Base-by-base conservation (phyloP, 2,329 filamentous ascomycete genomes). In the Mycosphaerelloides madeirae region DNA sequence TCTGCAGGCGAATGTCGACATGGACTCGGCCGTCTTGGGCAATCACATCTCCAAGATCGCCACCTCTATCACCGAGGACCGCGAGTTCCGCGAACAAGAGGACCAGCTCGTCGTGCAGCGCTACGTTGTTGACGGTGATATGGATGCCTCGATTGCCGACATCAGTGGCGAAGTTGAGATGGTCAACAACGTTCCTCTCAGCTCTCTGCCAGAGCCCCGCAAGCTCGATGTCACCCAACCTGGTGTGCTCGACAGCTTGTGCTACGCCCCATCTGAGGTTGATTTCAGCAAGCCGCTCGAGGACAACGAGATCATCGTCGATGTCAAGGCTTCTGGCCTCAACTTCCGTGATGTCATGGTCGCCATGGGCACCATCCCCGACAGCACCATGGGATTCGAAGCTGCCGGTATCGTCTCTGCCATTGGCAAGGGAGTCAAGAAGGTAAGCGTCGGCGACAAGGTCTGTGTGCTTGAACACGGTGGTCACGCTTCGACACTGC, bases 301-400 rank as follows among this genome's bases (percentile, higher is more conserved):
- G 12, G 32, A 37, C 8, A 47, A 54, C 18, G 50, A 49, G 14
- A 43, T 61, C 29, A 54, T 57, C 31, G 55, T 61, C n/a, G 44
- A 61, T 29, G 46, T 56, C 33, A 49, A 44, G 19, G 53, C 53
- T 12, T 38, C 49, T 3, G 57, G 53, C n/a, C 38, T 60, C 31
- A 61, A 59, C 43, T 58, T 57, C 44, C 33, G 41, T 33, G 59
- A 62, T 29, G 29, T 57, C 8, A 32, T 55, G 11, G 40, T 53
- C 3, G 53, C 57, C 11, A 29, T 54, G 19, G 58, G 57, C n/a
- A 29, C 40, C 14, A 36, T 48, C 37, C 32, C 36, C n/a, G 40
- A 38, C 31, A 31, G 41, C 14, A 36, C 32, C 7, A 19, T 50
- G 18, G 48, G 47, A 3, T 14, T 13, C 18, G 39, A 41, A 28